A percentile compares a stretch with the other conserved stretches of the same genome.
Evolutionary conservation across 352 stramenopile species (phyloP).

Genomic region (Pythium oligandrum): DNA sequence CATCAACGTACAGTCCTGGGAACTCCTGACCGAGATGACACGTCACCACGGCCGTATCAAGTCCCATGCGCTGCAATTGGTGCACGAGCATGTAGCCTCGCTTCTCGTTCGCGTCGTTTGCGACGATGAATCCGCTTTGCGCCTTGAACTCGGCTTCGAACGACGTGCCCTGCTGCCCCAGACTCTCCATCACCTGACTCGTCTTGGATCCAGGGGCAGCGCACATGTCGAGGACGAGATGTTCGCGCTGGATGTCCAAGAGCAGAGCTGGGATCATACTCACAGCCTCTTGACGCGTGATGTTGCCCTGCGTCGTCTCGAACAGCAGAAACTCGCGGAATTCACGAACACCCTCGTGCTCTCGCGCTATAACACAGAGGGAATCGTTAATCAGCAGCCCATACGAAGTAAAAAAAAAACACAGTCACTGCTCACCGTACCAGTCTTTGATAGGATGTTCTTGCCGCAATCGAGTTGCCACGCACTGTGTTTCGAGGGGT

Average conservation of each 20-base stretch:
- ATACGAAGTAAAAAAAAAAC: not conserved
- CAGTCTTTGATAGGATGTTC: constrained; percentile 49
- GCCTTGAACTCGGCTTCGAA: constrained; percentile 8
- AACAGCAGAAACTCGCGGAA: constrained; percentile 93
- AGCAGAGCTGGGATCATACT: constrained; percentile 97
- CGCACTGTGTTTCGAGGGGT: constrained; percentile 42
- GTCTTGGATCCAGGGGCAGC: constrained; percentile 98
- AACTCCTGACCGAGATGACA: constrained; percentile 92
- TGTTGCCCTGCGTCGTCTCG: constrained; percentile 85
- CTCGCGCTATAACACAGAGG: constrained; percentile 30
- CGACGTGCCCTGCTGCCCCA: constrained; percentile 23
- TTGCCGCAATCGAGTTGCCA: constrained; percentile 78
- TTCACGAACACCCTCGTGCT: constrained; percentile 56
- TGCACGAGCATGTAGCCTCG: constrained; percentile 96
- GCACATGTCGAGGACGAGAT: constrained; percentile 73
- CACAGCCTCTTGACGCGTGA: constrained; percentile 97
- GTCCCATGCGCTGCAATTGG: constrained; percentile 75
- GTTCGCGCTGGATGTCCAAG: constrained; percentile 88
- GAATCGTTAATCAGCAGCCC: not conserved
- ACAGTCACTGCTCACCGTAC: constrained; percentile 11
- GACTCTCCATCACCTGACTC: constrained; percentile 93
- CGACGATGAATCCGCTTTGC: constrained; percentile 84
- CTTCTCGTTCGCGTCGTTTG: constrained; percentile 95
- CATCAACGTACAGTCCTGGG: constrained; percentile 75
- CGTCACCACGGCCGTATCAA: constrained; percentile 88